Evolutionary conservation across 2,329 filamentous ascomycete genomes (phyloP), one percentile per base, ranked within the genome.

Genomic region (Neonectria sp.): DNA sequence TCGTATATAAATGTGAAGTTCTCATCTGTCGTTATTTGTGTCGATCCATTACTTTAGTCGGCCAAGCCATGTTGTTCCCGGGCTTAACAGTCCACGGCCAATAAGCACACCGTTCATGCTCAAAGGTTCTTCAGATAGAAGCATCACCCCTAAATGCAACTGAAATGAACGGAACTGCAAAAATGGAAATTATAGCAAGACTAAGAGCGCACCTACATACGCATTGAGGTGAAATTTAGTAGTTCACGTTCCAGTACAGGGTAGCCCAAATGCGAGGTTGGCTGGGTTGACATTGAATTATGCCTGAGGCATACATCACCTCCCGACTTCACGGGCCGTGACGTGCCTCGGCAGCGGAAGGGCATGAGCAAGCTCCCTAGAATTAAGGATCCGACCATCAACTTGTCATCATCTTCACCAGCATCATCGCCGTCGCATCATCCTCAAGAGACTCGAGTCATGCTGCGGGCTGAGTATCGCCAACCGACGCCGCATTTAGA

Each of bases 301-400:
- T 57, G 73, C 73, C 73, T 75, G 43, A 75, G 73, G 73, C 73
- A 73, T 66, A 59, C 45, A 51, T 65, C 64, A 72, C 64, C 71
- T 75, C 69, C 69, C 70, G 46, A 65, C 45, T 27, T 59, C 25
- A 35, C 53, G 48, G 31, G 29, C 65, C 46, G 73, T 75, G 72
- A 75, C 70, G 74, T 74, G 70, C 73, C 73, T 75, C 73, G 73
- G 73, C 55, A 65, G 63, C 64, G 51, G 63, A 61, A 61, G 60
- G 58, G 55, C 49, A 58, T 62, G 53, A 67, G 53, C 57, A 62
- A 64, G 55, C 60, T 57, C 48, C 55, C 58, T 45, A 27, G 55
- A 53, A 43, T 37, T 61, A 65, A 27, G 35, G 25, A 55, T 46
- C 56, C 62, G 61, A 63, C 49, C 60, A 55, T 55, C 53, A 67